Evolutionary conservation across 345 rosid genomes (phyloP).

Genomic region (Syzygium aqueum): DNA sequence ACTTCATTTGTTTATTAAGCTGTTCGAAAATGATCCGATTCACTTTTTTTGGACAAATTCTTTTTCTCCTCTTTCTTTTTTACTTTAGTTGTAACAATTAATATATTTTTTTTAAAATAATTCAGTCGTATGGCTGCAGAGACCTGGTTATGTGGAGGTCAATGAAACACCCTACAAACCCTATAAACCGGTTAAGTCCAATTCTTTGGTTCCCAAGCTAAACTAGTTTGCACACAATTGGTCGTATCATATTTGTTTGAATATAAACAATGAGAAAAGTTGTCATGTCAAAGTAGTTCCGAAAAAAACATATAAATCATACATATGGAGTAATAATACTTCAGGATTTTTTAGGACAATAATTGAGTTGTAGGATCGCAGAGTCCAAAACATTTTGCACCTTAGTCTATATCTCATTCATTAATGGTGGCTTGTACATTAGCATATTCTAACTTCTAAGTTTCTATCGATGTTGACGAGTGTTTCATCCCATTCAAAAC

Average conservation of each 20-base stretch:
- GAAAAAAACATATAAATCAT: no score
- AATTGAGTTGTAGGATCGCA: no score
- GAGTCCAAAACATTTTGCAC: not conserved
- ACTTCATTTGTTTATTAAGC: not conserved
- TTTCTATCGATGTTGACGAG: not conserved
- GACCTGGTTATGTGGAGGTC: not conserved
- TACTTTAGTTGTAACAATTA: no score
- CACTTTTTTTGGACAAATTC: no score
- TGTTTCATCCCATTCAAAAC: not conserved
- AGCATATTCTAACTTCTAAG: no score
- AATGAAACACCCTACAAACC: not conserved
- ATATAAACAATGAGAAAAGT: not conserved
- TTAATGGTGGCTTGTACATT: not conserved
- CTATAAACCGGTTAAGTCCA: not conserved
- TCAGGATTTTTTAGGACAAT: not conserved
- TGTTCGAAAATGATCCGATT: no score
- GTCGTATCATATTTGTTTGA: not conserved
- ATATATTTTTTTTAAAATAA: no score
- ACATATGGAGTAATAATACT: no score
- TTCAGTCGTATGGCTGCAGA: fast-evolving
- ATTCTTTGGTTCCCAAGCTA: fast-evolving
- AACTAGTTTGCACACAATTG: not conserved
- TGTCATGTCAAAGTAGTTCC: not conserved
- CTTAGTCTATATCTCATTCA: not conserved
- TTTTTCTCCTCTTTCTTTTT: no score